Conservation (phyloP, 805 yeast species). For the Wickerhamiella qilinensis region DNA sequence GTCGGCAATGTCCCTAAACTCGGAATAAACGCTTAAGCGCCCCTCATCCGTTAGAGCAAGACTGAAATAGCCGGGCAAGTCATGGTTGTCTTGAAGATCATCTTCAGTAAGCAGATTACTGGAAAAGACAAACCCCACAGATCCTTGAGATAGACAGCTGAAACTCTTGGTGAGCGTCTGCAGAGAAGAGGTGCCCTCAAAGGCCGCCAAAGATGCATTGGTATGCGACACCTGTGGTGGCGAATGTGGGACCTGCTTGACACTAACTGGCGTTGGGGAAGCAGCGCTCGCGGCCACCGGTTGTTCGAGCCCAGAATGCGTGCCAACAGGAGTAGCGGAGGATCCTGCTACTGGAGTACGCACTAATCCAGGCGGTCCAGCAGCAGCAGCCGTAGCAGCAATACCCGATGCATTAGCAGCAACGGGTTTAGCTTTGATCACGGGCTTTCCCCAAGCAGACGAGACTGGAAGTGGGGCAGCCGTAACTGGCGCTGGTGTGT, state of each 20-base stretch:
- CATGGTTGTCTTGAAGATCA: constrained; percentile 11
- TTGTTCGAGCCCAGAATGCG: neutral
- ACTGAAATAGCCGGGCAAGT: neutral
- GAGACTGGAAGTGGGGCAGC: constrained; percentile 3
- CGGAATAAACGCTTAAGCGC: neutral
- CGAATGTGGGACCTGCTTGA: no score
- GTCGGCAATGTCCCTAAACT: neutral
- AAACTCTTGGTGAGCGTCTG: constrained; percentile 7
- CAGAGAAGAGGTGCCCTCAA: constrained; percentile 7
- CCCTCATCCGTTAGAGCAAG: neutral
- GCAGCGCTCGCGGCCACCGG: neutral
- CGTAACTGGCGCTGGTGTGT: constrained; percentile 15
- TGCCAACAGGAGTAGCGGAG: constrained; percentile 5
- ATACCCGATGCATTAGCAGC: no score
- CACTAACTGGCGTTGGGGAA: neutral
- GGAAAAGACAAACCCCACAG: constrained; percentile 17
- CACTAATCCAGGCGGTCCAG: neutral
- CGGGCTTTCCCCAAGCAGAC: constrained; percentile 1
- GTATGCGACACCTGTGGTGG: no score
- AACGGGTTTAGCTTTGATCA: neutral
- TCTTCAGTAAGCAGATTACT: constrained; percentile 14
- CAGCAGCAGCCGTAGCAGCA: neutral
- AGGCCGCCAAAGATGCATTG: neutral
- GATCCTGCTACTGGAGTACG: no score
- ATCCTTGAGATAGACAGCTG: constrained; percentile 12